Evolutionary conservation across 1,284 basidiomycete genomes (phyloP), one percentile per base, ranked within the genome.

Genomic region (Puccinia triticina): DNA sequence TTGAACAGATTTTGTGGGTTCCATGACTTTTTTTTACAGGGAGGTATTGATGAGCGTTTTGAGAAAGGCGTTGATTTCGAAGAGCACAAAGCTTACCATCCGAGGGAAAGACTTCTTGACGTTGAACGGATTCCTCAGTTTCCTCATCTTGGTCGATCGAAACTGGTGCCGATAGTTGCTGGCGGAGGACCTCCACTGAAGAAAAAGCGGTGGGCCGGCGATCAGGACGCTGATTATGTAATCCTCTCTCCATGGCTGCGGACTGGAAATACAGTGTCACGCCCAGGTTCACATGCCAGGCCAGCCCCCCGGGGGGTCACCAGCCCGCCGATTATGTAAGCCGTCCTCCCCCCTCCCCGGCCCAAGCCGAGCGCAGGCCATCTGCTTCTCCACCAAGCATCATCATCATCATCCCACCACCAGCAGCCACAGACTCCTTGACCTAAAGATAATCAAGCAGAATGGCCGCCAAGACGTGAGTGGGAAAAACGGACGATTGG

Each of bases 1-100:
- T 93, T 94, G 89, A 91, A 95, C 21, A 95, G 88, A 88, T 95
- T 95, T 82, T 89, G 89, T 0, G 90, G 89, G 16, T 89, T 89
- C 96, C 96, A 98, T 95, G 87, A 83, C 48, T 34, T 40, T 55
- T 23, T 83, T 32, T n/a, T 11, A 18, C 34, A 43, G n/a, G 64
- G 34, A 61, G 50, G 37, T 71, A 66, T 73, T 59, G 37, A 32
- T 61, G 61, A 61, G 23, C 29, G 26, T 61, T 61, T 61, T 61
- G 26, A 1, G 4, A 34, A 26, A 1, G 14, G 2, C 8, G 2
- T 34, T 69, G 3, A 21, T 61, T 76, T 0, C 8, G 18, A 23
- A 50, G 29, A 34, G 8, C 10, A 43, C 2, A 64, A 82, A 57
- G 34, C 87, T 34, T 82, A 89, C 89, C 89, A 89, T 89, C 72